Evolutionary conservation across 2,329 filamentous ascomycete genomes (phyloP).

Genomic region (Trichoderma brevicompactum): DNA sequence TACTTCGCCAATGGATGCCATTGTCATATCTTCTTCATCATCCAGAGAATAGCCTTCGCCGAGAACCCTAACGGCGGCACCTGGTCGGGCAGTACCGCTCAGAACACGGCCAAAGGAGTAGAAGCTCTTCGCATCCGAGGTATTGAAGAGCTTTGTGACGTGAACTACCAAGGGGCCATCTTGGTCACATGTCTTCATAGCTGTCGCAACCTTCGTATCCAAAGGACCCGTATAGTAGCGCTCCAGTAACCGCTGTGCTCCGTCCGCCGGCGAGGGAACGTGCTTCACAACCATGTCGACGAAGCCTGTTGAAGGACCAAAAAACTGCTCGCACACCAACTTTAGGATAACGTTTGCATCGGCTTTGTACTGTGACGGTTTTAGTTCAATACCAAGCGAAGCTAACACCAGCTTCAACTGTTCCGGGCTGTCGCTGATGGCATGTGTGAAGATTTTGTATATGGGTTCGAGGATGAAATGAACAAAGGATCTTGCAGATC

Average conservation of each 20-base stretch:
- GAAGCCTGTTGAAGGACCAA: conserved; percentile 85
- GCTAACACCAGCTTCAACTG: conserved; percentile 80
- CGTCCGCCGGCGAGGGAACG: conserved; percentile 82
- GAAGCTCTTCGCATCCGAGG: conserved; percentile 87
- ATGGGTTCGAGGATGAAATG: conserved; percentile 95
- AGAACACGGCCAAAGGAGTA: conserved; percentile 88
- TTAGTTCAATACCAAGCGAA: conserved; percentile 80
- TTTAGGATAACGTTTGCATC: conserved; percentile 89
- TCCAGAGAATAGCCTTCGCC: conserved; percentile 96
- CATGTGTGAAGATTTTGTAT: conserved; percentile 96
- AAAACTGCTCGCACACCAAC: conserved; percentile 92
- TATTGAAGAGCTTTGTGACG: conserved; percentile 91
- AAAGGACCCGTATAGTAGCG: conserved; percentile 90
- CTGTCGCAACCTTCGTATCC: conserved; percentile 77
- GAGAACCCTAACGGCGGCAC: conserved; percentile 83
- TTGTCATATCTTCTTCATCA: conserved; percentile 96
- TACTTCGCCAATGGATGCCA: conserved; percentile 80
- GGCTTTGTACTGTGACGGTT: conserved; percentile 88
- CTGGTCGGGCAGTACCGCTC: conserved; percentile 85
- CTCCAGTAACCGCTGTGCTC: conserved; percentile 75
- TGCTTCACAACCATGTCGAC: conserved; percentile 95
- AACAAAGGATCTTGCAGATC: conserved; percentile 84
- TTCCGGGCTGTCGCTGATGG: conserved; percentile 85
- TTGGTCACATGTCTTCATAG: conserved; percentile 82
- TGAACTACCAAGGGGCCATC: conserved; percentile 92